Evolutionary conservation across 352 stramenopile species (phyloP), one percentile per base, ranked within the genome.

Genomic region (Pythium volutum): DNA sequence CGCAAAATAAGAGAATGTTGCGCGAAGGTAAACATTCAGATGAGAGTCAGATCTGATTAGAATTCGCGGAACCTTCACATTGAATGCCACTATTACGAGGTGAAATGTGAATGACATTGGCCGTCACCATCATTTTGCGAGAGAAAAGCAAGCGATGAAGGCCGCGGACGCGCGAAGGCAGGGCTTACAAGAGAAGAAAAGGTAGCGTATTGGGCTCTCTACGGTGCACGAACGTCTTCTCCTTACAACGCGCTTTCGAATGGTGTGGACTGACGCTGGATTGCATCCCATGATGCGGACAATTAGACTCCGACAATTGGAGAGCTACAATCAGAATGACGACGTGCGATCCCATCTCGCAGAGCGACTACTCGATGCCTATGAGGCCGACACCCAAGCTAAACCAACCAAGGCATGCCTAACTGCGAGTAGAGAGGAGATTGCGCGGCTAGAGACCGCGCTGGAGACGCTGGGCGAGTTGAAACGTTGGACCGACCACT

Each of bases 151-250:
- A n/a, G 23, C 7, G 14, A 63, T 63, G 56, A 63, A 63, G 41
- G 56, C 56, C 25, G 56, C 56, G 2, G 56, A 56, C 56, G 56
- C 56, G 46, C 45, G 56, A 56, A 63, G 56, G 56, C 56, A 63
- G 15, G 18, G 34, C 56, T 38, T 22, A 50, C 16, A 3, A 18
- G 8, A 54, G 34, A 48, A 16, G 48, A 63, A 56, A 63, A 45
- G 56, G 56, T 63, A 46, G 23, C 18, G n/a, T 31, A 41, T 12
- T 3, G 8, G 18, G 16, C 1, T 3, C 53, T 52, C n/a, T 25
- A 39, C 20, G 16, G 26, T 41, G 14, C 16, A 9, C 22, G 18
- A 20, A 5, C 53, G 10, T 48, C 42, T 27, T 31, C 20, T 29
- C 20, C 22, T 2, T 26, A 8, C 42, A n/a, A 26, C 10, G 42